A percentile compares a stretch with the other conserved stretches of the same genome.
Evolutionary conservation across 768 basidiomycete genomes (phyloP).

Genomic region (Chlorophyllum brunneum): DNA sequence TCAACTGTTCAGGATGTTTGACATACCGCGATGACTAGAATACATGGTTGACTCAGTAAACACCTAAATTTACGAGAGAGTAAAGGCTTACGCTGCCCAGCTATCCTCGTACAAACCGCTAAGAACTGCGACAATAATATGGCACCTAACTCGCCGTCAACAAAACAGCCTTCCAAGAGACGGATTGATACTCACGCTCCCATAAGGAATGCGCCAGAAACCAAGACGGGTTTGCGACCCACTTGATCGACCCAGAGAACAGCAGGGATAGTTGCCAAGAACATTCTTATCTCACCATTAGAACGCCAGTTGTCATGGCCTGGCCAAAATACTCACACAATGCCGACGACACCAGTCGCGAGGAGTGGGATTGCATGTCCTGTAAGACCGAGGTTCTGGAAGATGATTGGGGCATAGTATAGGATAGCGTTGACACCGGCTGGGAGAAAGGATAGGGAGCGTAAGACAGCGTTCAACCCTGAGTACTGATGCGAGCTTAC

Average conservation of each 20-base stretch:
- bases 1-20: neutral
- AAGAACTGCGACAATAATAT: constrained; percentile 66
- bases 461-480: neutral
- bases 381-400: constrained; percentile 52
- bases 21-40: constrained; percentile 30
- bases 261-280: constrained; percentile 74
- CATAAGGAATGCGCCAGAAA: constrained; percentile 76
- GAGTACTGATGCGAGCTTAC: constrained; percentile 22
- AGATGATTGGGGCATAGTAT: constrained; percentile 76
- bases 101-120: constrained; percentile 52
- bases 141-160: constrained; percentile 40
- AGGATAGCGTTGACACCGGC: constrained; percentile 69
- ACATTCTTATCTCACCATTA: constrained; percentile 45
- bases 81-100: constrained; percentile 43
- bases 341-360: constrained; percentile 70
- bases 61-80: neutral
- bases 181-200: constrained; percentile 37
- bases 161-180: neutral
- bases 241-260: constrained; percentile 78
- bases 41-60: constrained; percentile 6
- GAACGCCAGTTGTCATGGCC: neutral
- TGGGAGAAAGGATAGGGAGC: constrained; percentile 9
- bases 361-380: constrained; percentile 54
- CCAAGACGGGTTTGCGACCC: constrained; percentile 69
- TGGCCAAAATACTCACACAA: constrained; percentile 46